Percentiles rank a stretch among this genome's conserved stretches.
Conservation (phyloP, 2,329 filamentous ascomycete genomes). For the Calonectria hongkongensis region DNA sequence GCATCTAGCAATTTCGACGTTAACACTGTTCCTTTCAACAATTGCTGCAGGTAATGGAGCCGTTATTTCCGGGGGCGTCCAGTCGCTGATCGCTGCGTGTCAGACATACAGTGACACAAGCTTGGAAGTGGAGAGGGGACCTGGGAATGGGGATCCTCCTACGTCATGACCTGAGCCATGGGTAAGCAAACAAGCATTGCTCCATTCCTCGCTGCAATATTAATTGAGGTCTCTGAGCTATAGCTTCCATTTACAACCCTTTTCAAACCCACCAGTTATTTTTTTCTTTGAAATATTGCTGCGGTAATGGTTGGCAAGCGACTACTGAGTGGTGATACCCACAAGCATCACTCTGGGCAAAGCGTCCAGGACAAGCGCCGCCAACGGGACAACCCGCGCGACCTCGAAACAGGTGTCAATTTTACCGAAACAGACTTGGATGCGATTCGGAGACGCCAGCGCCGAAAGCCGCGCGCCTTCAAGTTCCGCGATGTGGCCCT, state of each 20-base stretch:
- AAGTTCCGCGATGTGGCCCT: conserved; percentile 64
- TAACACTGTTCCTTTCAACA: not conserved
- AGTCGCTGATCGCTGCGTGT: conserved; percentile 9
- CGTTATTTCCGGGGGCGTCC: conserved; percentile 28
- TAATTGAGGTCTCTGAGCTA: not conserved
- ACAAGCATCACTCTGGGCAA: conserved; percentile 32
- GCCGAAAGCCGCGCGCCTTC: conserved; percentile 44
- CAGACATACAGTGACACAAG: not conserved
- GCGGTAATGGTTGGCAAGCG: conserved; percentile 50
- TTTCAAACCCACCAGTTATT: not conserved
- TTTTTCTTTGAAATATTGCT: not conserved
- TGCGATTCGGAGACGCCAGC: conserved; percentile 22
- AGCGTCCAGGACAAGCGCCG: conserved; percentile 33
- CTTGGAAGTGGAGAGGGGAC: conserved; percentile 21
- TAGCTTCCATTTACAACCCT: not conserved
- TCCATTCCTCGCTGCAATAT: conserved; percentile 1
- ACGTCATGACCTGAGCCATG: conserved; percentile 11
- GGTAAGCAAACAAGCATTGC: not conserved
- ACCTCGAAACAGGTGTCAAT: conserved; percentile 47
- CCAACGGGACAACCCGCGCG: conserved; percentile 45
- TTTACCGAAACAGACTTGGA: conserved; percentile 22
- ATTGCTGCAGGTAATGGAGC: not conserved
- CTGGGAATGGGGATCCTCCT: not conserved
- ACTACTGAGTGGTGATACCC: conserved; percentile 33
- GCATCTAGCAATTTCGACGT: not conserved